A percentile compares a stretch with the other conserved stretches of the same genome.
Evolutionary conservation across 208 protist genomes (phyloP).

Genomic region (Trypanosoma avium): DNA sequence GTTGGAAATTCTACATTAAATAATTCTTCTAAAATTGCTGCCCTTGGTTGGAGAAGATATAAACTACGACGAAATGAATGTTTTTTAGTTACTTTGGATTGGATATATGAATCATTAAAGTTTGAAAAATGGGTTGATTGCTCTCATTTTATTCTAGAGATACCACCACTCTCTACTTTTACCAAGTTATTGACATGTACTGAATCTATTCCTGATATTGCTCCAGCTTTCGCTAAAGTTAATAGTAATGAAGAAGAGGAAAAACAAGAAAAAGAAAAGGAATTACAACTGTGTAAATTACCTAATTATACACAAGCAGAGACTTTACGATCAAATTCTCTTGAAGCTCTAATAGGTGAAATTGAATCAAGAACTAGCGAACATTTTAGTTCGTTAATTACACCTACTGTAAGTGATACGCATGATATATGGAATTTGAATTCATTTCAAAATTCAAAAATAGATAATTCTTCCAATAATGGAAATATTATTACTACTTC

Average conservation of each 20-base stretch:
- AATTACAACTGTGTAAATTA: constrained; percentile 10
- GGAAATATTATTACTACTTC: neutral
- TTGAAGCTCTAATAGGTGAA: constrained; percentile 30
- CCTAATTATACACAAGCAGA: neutral
- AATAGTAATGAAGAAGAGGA: constrained; percentile 11
- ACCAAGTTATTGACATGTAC: neutral
- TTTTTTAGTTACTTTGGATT: constrained; percentile 51
- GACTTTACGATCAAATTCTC: constrained; percentile 24
- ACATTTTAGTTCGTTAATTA: neutral
- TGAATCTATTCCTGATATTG: neutral
- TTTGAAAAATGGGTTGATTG: constrained; percentile 53
- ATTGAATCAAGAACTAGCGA: constrained; percentile 22
- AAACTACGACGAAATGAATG: constrained; percentile 28
- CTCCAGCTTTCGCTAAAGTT: neutral
- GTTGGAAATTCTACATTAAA: constrained; percentile 11
- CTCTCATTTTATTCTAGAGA: constrained; percentile 32
- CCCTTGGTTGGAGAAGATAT: constrained; percentile 22
- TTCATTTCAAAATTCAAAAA: neutral
- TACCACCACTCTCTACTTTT: constrained; percentile 35
- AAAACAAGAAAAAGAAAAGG: neutral
- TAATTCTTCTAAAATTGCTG: constrained; percentile 35
- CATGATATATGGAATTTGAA: neutral
- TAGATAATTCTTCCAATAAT: neutral
- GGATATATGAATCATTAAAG: constrained; percentile 47
- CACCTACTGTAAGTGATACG: neutral